These are phyloP conservation scores for Wickerhamomyces sp. DNA, from an alignment of 1,139 yeast genomes.

Conservation along the genomic window DNA sequence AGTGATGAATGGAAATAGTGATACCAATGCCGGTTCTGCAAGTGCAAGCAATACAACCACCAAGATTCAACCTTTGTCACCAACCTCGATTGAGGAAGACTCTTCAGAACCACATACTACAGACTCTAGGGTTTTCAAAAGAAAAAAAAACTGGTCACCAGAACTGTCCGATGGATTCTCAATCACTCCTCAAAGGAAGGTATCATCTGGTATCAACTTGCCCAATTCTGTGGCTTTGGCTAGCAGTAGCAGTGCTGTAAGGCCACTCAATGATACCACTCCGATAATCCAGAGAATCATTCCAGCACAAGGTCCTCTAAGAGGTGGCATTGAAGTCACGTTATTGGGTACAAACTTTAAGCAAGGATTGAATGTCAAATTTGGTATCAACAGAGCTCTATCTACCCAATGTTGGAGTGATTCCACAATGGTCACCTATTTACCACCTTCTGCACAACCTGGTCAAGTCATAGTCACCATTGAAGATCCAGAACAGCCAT, in stretches of 20 bases:
- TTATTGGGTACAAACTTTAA: conserved; percentile 81
- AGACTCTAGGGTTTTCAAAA: conserved; percentile 30
- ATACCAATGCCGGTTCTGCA: not conserved
- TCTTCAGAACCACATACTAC: conserved; percentile 52
- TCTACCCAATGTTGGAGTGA: conserved; percentile 97
- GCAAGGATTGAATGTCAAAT: conserved; percentile 75
- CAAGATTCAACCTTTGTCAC: conserved; percentile 38
- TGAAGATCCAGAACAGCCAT: conserved; percentile 36
- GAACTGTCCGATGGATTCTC: conserved; percentile 25
- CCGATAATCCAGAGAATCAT: conserved; percentile 68
- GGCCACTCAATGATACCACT: conserved; percentile 4
- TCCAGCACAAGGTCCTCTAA: conserved; percentile 90
- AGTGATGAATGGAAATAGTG: conserved; percentile 7
- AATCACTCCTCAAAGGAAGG: conserved; percentile 23
- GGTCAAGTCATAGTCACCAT: conserved; percentile 91
- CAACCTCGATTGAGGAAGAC: conserved; percentile 65
- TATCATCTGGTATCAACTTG: conserved; percentile 10
- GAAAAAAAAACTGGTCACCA: conserved; percentile 34
- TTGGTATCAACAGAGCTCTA: conserved; percentile 78
- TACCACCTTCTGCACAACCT: conserved; percentile 84
- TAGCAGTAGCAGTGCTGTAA: conserved; percentile 1
- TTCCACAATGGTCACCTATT: conserved; percentile 84
- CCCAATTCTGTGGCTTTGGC: conserved; percentile 4
- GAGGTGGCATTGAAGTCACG: conserved; percentile 95
- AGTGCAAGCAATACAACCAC: not conserved